These are phyloP conservation scores for Trypanosoma brucei DNA, from an alignment of 208 protist species.

Conservation along the genomic window DNA sequence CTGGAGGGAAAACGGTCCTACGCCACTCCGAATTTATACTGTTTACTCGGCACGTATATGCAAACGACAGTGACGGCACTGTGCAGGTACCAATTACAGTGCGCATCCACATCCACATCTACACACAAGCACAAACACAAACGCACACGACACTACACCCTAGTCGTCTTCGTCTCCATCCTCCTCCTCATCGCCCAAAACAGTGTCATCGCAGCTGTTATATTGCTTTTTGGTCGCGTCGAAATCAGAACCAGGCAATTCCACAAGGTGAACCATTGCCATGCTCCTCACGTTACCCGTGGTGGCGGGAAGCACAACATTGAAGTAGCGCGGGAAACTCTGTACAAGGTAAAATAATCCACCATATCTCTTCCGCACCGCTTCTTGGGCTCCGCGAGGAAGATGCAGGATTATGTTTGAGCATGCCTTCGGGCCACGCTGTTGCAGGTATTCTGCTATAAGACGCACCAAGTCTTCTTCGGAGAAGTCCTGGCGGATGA, in stretches of 20 bases:
- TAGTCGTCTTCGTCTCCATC: conserved; percentile 5
- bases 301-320: conserved; percentile 67
- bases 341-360: conserved; percentile 73
- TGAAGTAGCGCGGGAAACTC: conserved; percentile 78
- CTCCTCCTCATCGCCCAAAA: neutral
- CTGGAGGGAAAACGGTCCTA: too few relatives aligned
- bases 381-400: conserved; percentile 74
- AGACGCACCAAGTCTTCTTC: conserved; percentile 77
- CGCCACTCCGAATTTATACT: too few relatives aligned
- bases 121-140: too few relatives aligned
- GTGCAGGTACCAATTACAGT: too few relatives aligned
- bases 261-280: conserved; percentile 72
- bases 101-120: too few relatives aligned
- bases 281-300: conserved; percentile 53
- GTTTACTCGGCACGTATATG: too few relatives aligned
- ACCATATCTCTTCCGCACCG: conserved; percentile 63
- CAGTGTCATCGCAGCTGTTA: conserved; percentile 2
- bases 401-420: conserved; percentile 54
- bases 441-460: conserved; percentile 71
- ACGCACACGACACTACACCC: conserved; percentile 7
- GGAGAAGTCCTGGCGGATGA: conserved; percentile 72
- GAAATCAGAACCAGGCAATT: conserved; percentile 42
- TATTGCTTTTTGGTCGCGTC: conserved; percentile 4
- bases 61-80: too few relatives aligned
- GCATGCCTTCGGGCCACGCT: conserved; percentile 31